phyloP scores from a whole-genome alignment of 768 basidiomycete genomes.

The Termitomyces sp. region DNA sequence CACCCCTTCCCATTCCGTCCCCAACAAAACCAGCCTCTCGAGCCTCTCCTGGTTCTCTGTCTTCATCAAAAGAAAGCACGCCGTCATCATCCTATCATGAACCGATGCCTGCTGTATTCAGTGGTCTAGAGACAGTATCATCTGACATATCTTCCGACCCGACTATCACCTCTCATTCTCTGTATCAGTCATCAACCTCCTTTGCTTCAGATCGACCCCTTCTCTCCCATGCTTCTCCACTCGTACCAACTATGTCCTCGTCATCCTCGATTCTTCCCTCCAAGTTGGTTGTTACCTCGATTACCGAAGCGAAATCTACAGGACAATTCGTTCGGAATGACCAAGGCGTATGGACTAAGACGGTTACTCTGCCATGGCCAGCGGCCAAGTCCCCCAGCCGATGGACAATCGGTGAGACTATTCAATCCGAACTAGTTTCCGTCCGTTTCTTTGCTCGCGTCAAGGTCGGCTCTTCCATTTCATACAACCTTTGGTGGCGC shows the following conservation, averaged over 20 bases:
- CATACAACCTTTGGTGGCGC: slow-evolving; percentile 12
- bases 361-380: slow-evolving; percentile 72
- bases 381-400: slow-evolving; percentile 63
- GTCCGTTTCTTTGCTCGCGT: slow-evolving; percentile 71
- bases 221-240: slow-evolving; percentile 19
- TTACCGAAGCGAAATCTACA: slow-evolving; percentile 59
- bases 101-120: slow-evolving; percentile 11
- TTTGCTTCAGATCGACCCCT: slow-evolving; percentile 29
- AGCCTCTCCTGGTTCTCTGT: slow-evolving; percentile 27
- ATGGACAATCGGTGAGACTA: slow-evolving; percentile 81
- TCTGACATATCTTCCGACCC: slow-evolving; percentile 36
- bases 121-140: slow-evolving; percentile 20
- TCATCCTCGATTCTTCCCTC: slow-evolving; percentile 23
- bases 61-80: slow-evolving; percentile 32
- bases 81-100: slow-evolving; percentile 26
- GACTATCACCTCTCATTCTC: slow-evolving; percentile 39
- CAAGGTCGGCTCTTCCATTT: slow-evolving; percentile 46
- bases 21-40: slow-evolving; percentile 13
- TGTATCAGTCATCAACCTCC: slow-evolving; percentile 31
- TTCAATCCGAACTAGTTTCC: slow-evolving; percentile 60
- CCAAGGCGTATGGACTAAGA: slow-evolving; percentile 61
- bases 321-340: slow-evolving; percentile 55
- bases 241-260: slow-evolving; percentile 18
- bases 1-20: slow-evolving; percentile 22
- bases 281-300: slow-evolving; percentile 49